Evolutionary conservation across 441 rosid species (phyloP), one percentile per base, ranked within the genome.

Genomic region (Adansonia madagascariensis): DNA sequence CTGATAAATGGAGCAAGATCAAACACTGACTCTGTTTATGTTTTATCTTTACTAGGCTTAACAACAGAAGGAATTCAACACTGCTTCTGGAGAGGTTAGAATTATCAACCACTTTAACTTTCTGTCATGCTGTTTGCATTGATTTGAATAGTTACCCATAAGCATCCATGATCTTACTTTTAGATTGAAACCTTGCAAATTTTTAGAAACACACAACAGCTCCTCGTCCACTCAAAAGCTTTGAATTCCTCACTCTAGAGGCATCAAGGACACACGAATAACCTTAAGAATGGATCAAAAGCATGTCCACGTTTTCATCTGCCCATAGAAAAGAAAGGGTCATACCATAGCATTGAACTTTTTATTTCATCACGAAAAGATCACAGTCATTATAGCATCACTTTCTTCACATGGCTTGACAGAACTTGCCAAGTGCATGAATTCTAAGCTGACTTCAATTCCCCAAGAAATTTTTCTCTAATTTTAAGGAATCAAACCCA

Each of bases 11-110:
- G 52, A 60, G 65, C 66, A 55, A 59, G 41, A 22, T 49, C 53
- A 59, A 60, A 44, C 14, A 67, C n/a, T 69, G 53, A 60, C 18
- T 74, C 43, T 77, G 18, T 27, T 52, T 15, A 46, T 41, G 17
- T 47, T 14, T 71, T 71, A 70, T 44, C 18, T 79, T 56, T 76
- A 46, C 77, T 75, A 89, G 92, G 92, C 70, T 83, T 89, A 61
- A 5, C 88, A 57, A 87, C 89, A 15, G 92, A 89, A 78, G 82
- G 80, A 4, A 87, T 89, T 57, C 92, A 89, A 35, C 86, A 87
- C 63, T 86, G 89, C 83, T 87, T 89, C 82, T 89, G 92, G 92
- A 87, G 84, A 85, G 92, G 92, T 49, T 15, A 59, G 62, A 46
- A 46, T 50, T 17, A 35, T 43, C 61, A 55, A 50, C 49, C 71